Percentiles rank a stretch among this genome's conserved stretches.
These are phyloP conservation scores for Drechslerella dactyloides DNA, from an alignment of 2,329 filamentous ascomycete species.

Conservation along the genomic window DNA sequence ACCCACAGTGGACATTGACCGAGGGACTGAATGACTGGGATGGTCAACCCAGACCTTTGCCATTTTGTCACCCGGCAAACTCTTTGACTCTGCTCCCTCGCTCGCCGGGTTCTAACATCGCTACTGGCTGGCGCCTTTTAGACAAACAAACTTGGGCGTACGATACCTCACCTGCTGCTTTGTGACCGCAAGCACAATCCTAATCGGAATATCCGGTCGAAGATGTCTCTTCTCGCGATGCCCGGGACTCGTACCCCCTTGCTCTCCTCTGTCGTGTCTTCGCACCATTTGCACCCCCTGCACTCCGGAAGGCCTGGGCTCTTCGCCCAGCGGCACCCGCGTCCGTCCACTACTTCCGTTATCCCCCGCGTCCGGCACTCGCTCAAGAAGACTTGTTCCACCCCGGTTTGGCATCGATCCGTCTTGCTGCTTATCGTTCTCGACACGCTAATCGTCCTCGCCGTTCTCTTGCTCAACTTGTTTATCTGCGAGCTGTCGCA, in stretches of 20 bases:
- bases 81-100: neutral
- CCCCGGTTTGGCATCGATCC: conserved; percentile 29
- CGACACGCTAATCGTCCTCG: conserved; percentile 32
- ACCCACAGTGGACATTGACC: too few species aligned
- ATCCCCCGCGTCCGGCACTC: conserved; percentile 36
- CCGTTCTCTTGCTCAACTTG: conserved; percentile 30
- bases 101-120: neutral
- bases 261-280: conserved; percentile 21
- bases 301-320: conserved; percentile 5
- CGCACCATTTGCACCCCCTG: conserved; percentile 25
- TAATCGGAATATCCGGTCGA: neutral
- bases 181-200: neutral
- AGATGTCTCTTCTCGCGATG: conserved; percentile 20
- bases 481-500: conserved; percentile 42
- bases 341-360: conserved; percentile 15
- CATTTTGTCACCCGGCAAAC: neutral
- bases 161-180: neutral
- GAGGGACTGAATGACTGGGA: neutral
- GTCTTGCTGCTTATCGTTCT: conserved; percentile 39
- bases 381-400: conserved; percentile 27
- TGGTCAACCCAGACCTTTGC: neutral
- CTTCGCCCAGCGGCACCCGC: conserved; percentile 29
- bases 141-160: neutral
- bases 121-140: neutral
- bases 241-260: conserved; percentile 22